Conservation (phyloP, 352 stramenopile genomes). For the Pythium sp. region DNA sequence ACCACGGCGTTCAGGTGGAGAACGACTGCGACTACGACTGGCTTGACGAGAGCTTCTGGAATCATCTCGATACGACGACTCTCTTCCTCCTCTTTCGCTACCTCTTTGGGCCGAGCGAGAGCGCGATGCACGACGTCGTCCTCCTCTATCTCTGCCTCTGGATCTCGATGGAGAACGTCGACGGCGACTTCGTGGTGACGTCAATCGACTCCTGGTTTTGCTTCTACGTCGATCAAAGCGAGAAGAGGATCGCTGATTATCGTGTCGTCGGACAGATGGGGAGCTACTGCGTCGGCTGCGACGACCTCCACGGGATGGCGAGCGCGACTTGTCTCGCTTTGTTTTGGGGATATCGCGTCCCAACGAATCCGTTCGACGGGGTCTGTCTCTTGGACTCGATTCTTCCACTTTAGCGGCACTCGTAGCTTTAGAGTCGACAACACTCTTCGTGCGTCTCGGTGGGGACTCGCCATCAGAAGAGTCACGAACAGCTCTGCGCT, state of each 20-base stretch:
- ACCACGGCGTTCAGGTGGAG: background rate
- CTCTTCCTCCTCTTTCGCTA: background rate
- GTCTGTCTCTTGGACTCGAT: background rate
- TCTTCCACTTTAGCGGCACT: background rate
- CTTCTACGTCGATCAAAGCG: constrained; percentile 1
- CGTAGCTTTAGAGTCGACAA: background rate
- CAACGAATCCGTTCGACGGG: constrained; percentile 24
- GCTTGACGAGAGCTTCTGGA: background rate
- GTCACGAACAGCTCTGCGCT: constrained; percentile 1
- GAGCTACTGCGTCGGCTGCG: constrained; percentile 6
- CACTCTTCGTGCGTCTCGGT: background rate
- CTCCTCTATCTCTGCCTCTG: constrained; percentile 1
- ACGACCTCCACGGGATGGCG: background rate
- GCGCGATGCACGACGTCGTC: constrained; percentile 1
- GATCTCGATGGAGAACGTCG: constrained; percentile 28
- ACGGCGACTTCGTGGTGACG: constrained; percentile 10
- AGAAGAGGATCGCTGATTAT: background rate
- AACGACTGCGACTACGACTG: constrained; percentile 6
- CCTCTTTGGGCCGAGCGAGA: constrained; percentile 4
- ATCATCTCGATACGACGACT: background rate
- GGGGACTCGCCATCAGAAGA: background rate
- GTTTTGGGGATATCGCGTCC: constrained; percentile 16
- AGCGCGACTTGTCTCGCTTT: constrained; percentile 1
- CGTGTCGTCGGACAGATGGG: background rate
- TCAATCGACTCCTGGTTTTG: constrained; percentile 5